Conservation (phyloP, 352 stramenopile species). For the Bremia lactucae region DNA sequence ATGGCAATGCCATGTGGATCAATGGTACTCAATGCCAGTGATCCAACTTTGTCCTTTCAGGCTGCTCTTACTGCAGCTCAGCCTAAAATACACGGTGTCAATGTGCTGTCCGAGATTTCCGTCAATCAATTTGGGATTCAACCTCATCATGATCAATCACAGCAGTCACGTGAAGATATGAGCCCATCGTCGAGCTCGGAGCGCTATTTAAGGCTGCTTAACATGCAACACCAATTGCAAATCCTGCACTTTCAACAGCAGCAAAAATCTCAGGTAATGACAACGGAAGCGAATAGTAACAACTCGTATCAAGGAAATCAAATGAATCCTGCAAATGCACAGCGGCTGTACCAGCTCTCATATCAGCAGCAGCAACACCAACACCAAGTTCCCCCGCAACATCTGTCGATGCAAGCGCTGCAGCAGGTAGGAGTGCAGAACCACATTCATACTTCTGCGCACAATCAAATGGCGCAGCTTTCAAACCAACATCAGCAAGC, state of each 20-base stretch:
- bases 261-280: conserved; percentile 30
- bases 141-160: conserved; percentile 22
- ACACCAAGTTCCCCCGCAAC: conserved; percentile 19
- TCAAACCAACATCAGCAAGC: conserved; percentile 35
- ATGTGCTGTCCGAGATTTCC: conserved; percentile 28
- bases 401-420: conserved; percentile 51
- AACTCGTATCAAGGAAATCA: conserved; percentile 40
- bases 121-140: conserved; percentile 27
- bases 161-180: conserved; percentile 34
- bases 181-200: conserved; percentile 43
- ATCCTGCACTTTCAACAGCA: conserved; percentile 82
- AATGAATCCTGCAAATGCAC: conserved; percentile 33
- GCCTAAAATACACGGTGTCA: conserved; percentile 19
- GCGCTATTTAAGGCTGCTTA: conserved; percentile 75
- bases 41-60: conserved; percentile 24
- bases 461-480: conserved; percentile 55
- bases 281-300: conserved; percentile 17
- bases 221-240: conserved; percentile 81
- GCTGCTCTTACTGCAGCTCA: conserved; percentile 25
- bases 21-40: conserved; percentile 13
- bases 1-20: conserved; percentile 17
- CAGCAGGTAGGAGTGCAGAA: conserved; percentile 34
- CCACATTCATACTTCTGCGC: conserved; percentile 30
- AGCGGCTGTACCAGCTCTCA: conserved; percentile 35
- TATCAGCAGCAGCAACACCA: conserved; percentile 29